Evolutionary conservation across 2,329 filamentous ascomycete genomes (phyloP).

Genomic region (Aspergillus fischeri): DNA sequence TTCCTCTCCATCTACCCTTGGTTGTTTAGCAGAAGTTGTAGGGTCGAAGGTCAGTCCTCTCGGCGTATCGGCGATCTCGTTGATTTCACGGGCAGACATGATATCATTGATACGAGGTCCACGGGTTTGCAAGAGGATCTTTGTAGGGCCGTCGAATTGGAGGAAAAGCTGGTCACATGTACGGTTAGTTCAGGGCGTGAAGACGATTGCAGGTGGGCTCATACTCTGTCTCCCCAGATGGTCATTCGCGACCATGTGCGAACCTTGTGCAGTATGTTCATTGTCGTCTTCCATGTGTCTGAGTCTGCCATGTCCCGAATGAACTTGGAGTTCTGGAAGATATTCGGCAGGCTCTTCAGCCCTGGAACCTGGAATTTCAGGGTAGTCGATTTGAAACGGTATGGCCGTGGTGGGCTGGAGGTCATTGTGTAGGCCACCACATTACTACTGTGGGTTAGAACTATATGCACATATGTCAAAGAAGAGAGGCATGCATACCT

Average conservation of each 20-base stretch:
- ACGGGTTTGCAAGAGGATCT: slow-evolving; percentile 83
- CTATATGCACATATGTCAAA: neutral
- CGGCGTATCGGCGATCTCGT: slow-evolving; percentile 82
- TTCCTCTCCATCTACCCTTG: slow-evolving; percentile 10
- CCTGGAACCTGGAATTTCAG: slow-evolving; percentile 74
- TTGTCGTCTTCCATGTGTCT: slow-evolving; percentile 65
- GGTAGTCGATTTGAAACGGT: slow-evolving; percentile 75
- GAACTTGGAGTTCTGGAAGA: slow-evolving; percentile 68
- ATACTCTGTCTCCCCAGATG: slow-evolving; percentile 83
- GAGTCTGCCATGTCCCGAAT: slow-evolving; percentile 69
- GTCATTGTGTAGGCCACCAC: slow-evolving; percentile 85
- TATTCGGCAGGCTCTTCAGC: slow-evolving; percentile 53
- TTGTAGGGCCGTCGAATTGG: slow-evolving; percentile 81
- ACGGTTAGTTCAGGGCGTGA: slow-evolving; percentile 2
- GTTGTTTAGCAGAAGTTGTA: slow-evolving; percentile 33
- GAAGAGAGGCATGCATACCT: slow-evolving; percentile 38
- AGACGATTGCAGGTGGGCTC: slow-evolving; percentile 12
- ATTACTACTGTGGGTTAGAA: slow-evolving; percentile 52
- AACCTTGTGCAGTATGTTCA: slow-evolving; percentile 61
- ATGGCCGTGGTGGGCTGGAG: slow-evolving; percentile 70
- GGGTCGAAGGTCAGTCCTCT: slow-evolving; percentile 65
- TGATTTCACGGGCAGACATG: slow-evolving; percentile 72
- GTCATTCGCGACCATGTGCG: slow-evolving; percentile 74
- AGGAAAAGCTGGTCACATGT: slow-evolving; percentile 62
- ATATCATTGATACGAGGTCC: slow-evolving; percentile 73